Conservation (phyloP, 1,284 basidiomycete genomes). For the Schizophyllum amplum region DNA sequence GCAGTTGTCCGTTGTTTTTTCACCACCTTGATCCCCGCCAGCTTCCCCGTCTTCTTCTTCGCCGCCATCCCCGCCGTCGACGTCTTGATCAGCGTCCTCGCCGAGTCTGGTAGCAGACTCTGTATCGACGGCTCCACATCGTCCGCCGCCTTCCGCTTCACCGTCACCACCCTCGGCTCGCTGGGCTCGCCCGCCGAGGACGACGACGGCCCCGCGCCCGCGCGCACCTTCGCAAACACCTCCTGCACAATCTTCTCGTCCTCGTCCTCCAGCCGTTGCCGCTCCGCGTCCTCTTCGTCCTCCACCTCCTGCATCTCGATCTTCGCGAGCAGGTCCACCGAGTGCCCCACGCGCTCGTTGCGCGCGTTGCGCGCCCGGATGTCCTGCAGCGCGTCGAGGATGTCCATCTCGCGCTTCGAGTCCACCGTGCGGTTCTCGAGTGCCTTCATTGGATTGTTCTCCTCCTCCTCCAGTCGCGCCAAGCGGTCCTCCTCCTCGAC, state of each 20-base stretch:
- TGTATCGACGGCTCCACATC: constrained; percentile 62
- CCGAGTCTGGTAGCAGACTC: constrained; percentile 67
- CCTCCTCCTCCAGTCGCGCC: constrained; percentile 77
- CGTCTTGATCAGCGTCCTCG: constrained; percentile 53
- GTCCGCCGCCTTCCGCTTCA: constrained; percentile 71
- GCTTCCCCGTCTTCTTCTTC: constrained; percentile 61
- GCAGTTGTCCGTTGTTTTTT: constrained; percentile 33
- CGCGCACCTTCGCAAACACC: constrained; percentile 70
- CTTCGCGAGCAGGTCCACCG: constrained; percentile 53
- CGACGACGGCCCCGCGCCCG: constrained; percentile 21
- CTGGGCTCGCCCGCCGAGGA: constrained; percentile 19
- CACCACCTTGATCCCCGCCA: constrained; percentile 68
- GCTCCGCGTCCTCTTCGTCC: constrained; percentile 62
- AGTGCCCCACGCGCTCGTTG: constrained; percentile 72
- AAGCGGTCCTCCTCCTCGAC: constrained; percentile 71
- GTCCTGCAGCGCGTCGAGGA: constrained; percentile 93
- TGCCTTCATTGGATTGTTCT: constrained; percentile 95
- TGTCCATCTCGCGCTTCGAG: constrained; percentile 97
- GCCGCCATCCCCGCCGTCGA: constrained; percentile 33
- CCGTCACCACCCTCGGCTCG: constrained; percentile 43
- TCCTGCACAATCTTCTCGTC: constrained; percentile 85
- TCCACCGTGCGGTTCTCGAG: constrained; percentile 89
- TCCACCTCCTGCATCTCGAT: constrained; percentile 56
- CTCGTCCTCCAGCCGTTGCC: constrained; percentile 72
- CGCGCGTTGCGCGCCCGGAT: constrained; percentile 90